A percentile compares a stretch with the other conserved stretches of the same genome.
Conservation (phyloP, 495 filamentous ascomycete genomes). For the Glutinoglossum americanum region DNA sequence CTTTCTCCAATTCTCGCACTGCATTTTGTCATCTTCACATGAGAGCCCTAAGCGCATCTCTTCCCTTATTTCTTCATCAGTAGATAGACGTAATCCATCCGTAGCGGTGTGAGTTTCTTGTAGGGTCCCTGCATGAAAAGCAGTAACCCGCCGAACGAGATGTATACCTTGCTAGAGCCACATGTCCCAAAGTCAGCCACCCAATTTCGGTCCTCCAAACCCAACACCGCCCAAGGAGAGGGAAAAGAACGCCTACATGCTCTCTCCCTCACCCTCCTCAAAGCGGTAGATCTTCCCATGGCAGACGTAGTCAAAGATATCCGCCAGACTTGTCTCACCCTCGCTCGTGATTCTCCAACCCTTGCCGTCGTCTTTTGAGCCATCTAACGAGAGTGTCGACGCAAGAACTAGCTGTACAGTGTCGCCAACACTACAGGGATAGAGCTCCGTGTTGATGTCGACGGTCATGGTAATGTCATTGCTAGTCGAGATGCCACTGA, state of each 20-base stretch:
- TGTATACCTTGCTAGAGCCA: conserved; percentile 55
- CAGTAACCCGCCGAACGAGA: conserved; percentile 79
- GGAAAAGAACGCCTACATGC: conserved; percentile 34
- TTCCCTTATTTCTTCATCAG: conserved; percentile 61
- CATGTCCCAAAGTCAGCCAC: conserved; percentile 3
- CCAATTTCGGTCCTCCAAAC: background rate
- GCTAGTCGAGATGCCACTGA: conserved; percentile 49
- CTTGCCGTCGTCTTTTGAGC: conserved; percentile 41
- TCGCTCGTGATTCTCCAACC: conserved; percentile 63
- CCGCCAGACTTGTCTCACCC: conserved; percentile 60
- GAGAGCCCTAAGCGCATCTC: background rate
- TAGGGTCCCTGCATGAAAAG: conserved; percentile 83
- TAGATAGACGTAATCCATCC: conserved; percentile 85
- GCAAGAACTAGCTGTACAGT: conserved; percentile 60
- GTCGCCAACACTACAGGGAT: conserved; percentile 50
- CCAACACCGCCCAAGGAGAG: background rate
- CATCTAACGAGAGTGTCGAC: conserved; percentile 67
- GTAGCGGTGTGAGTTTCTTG: conserved; percentile 76
- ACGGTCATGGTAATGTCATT: conserved; percentile 53
- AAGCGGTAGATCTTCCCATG: conserved; percentile 96
- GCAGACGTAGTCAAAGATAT: conserved; percentile 92
- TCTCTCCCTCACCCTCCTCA: conserved; percentile 60
- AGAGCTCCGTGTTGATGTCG: conserved; percentile 89
- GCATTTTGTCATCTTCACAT: background rate
- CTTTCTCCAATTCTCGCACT: background rate